phyloP scores from a whole-genome alignment of 2,329 filamentous ascomycete species.

The Penicillium sp. region DNA sequence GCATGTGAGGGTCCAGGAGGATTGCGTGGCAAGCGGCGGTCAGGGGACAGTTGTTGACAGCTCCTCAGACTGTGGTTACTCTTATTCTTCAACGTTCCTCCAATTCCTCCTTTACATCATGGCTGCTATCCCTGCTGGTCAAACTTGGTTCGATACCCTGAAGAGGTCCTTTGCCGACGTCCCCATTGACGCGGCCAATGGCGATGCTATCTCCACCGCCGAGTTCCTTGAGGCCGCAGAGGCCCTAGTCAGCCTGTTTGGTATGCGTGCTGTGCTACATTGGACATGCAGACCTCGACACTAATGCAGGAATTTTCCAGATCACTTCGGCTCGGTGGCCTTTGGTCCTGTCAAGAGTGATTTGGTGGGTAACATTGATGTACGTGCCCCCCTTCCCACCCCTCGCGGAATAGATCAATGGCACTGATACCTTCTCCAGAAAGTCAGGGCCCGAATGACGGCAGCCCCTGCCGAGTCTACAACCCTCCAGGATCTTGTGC shows the following conservation, averaged over 20 bases:
- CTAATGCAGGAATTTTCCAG: constrained; percentile 36
- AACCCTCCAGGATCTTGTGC: constrained; percentile 80
- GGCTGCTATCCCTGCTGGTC: constrained; percentile 57
- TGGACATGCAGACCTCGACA: not conserved
- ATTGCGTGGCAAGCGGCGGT: constrained; percentile 38
- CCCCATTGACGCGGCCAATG: constrained; percentile 67
- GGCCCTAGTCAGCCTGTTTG: constrained; percentile 81
- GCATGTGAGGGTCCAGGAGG: constrained; percentile 14
- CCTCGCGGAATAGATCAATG: not conserved
- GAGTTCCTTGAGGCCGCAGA: constrained; percentile 92
- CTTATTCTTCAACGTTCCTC: constrained; percentile 6
- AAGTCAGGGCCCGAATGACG: constrained; percentile 80
- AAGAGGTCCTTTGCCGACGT: constrained; percentile 75
- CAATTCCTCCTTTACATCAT: constrained; percentile 22
- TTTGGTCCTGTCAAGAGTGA: constrained; percentile 91
- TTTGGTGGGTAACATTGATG: constrained; percentile 87
- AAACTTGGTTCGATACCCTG: constrained; percentile 83
- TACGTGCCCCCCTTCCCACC: constrained; percentile 39
- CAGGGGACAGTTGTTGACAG: constrained; percentile 23
- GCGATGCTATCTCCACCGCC: constrained; percentile 74
- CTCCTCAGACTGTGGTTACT: not conserved
- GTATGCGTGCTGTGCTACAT: constrained; percentile 47
- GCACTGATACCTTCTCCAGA: constrained; percentile 53
- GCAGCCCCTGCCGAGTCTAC: constrained; percentile 75
- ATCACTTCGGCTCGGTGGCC: constrained; percentile 64